Base-by-base conservation (phyloP, 1,284 basidiomycete species). In the Pseudozyma tsukubaensis region DNA sequence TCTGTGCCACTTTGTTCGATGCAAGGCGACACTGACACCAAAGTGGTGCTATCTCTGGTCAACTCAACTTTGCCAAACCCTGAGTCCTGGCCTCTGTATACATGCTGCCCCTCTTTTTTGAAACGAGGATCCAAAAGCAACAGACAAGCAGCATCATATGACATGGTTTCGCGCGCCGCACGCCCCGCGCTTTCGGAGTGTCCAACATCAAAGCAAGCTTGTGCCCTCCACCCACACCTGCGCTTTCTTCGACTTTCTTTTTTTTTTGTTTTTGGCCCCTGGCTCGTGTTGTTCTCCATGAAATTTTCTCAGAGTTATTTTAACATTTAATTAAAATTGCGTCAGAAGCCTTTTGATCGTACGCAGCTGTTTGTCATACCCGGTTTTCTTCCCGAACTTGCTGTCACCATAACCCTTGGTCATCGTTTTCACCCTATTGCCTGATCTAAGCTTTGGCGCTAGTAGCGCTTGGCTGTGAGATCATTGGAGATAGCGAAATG, bases 131-230 rank as follows among this genome's bases (percentile, higher is more conserved):
- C 24, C 24, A 3, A 29, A 29, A 52, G 40, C 24, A 6, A 13
- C n/a, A 43, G 16, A 49, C 21, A 48, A 70, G 67, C 61, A 63
- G 57, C 67, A 70, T 64, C 67, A 70, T 59, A 60, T 70, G 67
- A 70, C 67, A 63, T 50, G 54, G 50, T 40, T 61, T 58, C 42
- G 50, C 59, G 35, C 45, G 57, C 57, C 51, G 47, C 24, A 29
- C 24, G 24, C 49, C 50, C 53, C 43, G 50, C 51, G 54, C 55
- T 48, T 56, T 59, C 52, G 50, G 42, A 47, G 34, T 18, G 16
- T 44, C 29, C 32, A 50, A 49, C 48, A 42, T 45, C 36, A 42
- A 60, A n/a, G 36, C 50, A 18, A 52, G 14, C 19, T 24, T 51
- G 9, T 49, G 59, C 59, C 67, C 67, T 70, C 61, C 61, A 64